A percentile compares a stretch with the other conserved stretches of the same genome.
These are phyloP conservation scores for Medakamo hakoo DNA, from an alignment of 139 green algal genomes.

Conservation along the genomic window DNA sequence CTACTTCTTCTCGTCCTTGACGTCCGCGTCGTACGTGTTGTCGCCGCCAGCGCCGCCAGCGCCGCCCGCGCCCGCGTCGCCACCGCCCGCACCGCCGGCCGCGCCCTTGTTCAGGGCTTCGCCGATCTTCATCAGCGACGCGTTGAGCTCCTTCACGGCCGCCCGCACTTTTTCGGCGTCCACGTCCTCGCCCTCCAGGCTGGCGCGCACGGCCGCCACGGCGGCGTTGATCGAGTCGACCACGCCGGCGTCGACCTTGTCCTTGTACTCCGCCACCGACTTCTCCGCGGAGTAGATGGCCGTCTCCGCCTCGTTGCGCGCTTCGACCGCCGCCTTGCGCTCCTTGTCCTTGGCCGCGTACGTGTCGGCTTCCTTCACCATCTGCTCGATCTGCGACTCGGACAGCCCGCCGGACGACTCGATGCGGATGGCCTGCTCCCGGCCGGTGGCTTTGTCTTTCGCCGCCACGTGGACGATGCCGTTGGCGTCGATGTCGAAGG, in stretches of 20 bases:
- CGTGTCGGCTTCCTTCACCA: constrained; percentile 82
- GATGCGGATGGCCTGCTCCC: constrained; percentile 95
- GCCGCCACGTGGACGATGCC: constrained; percentile 87
- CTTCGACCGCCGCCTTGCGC: constrained; percentile 88
- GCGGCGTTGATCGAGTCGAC: constrained; percentile 73
- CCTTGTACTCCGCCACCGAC: constrained; percentile 84
- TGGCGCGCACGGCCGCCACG: constrained; percentile 47
- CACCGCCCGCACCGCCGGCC: constrained; percentile 2
- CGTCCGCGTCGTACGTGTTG: constrained; percentile 18
- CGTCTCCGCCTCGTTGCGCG: constrained; percentile 80
- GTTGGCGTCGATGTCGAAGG: constrained; percentile 95
- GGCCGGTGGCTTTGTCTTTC: constrained; percentile 83
- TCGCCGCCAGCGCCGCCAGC: no score
- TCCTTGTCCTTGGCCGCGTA: constrained; percentile 65
- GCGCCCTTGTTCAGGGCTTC: constrained; percentile 44
- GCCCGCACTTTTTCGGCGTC: constrained; percentile 22
- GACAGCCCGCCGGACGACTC: constrained; percentile 66
- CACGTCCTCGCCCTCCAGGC: constrained; percentile 28
- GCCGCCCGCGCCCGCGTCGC: constrained; percentile 1
- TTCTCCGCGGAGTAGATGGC: constrained; percentile 79
- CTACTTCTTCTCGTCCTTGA: constrained; percentile 10
- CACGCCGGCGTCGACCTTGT: constrained; percentile 51
- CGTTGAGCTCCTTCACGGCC: constrained; percentile 64
- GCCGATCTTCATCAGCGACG: constrained; percentile 93
- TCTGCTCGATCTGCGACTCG: constrained; percentile 86